A percentile compares a stretch with the other conserved stretches of the same genome.
These are phyloP conservation scores for Nothophoma quercina DNA, from an alignment of 2,329 filamentous ascomycete species.

Conservation along the genomic window DNA sequence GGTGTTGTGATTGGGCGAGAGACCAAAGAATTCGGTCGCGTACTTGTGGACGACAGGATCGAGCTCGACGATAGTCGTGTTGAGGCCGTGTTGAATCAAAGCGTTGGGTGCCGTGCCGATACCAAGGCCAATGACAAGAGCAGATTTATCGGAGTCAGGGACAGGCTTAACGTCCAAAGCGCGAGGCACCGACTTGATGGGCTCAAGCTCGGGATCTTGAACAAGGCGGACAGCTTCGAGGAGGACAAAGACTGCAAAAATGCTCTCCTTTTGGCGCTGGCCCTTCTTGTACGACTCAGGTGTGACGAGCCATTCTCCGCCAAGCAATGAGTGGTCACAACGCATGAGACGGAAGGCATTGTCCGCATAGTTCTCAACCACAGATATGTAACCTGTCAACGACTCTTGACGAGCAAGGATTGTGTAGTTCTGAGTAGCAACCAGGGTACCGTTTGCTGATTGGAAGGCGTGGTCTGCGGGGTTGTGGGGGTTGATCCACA, in stretches of 20 bases:
- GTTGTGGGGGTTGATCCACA: slow-evolving; percentile 77
- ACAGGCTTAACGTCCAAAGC: slow-evolving; percentile 50
- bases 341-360: slow-evolving; percentile 81
- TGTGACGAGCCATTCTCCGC: slow-evolving; percentile 84
- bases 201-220: slow-evolving; percentile 50
- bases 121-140: slow-evolving; percentile 88
- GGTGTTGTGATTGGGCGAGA: slow-evolving; percentile 79
- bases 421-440: slow-evolving; percentile 69
- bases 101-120: slow-evolving; percentile 91
- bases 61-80: slow-evolving; percentile 94
- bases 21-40: slow-evolving; percentile 80
- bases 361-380: slow-evolving; percentile 74
- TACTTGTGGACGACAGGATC: slow-evolving; percentile 89
- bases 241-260: slow-evolving; percentile 96
- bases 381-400: slow-evolving; percentile 88
- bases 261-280: slow-evolving; percentile 75
- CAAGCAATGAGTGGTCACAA: slow-evolving; percentile 92
- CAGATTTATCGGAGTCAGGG: slow-evolving; percentile 74
- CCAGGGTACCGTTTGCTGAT: slow-evolving; percentile 71
- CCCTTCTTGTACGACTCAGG: slow-evolving; percentile 48
- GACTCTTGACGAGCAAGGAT: slow-evolving; percentile 86
- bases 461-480: slow-evolving; percentile 66
- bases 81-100: slow-evolving; percentile 83
- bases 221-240: slow-evolving; percentile 89
- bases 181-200: slow-evolving; percentile 11